phyloP scores from a whole-genome alignment of 352 stramenopile species.

The Globisporangium perplexum region DNA sequence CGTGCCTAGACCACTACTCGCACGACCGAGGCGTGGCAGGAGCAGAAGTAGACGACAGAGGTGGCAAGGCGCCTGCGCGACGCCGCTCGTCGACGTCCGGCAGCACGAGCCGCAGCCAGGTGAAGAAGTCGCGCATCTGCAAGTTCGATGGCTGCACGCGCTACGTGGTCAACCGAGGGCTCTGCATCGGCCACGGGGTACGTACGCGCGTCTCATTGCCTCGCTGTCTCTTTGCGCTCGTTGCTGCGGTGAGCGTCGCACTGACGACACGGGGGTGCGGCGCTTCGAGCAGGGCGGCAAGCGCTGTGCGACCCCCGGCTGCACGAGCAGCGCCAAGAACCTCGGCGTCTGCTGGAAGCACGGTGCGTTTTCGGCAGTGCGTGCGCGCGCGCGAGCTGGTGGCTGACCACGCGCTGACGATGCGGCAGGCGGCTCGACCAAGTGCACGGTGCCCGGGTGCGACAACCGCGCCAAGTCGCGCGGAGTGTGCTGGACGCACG shows the following conservation, averaged over 20 bases:
- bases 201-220: too few species aligned
- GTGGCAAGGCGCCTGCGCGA: background rate
- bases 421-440: conserved; percentile 49
- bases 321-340: conserved; percentile 73
- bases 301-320: conserved; percentile 51
- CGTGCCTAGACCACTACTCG: background rate
- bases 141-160: conserved; percentile 70
- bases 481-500: conserved; percentile 76
- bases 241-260: background rate
- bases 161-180: conserved; percentile 69
- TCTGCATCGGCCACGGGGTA: conserved; percentile 70
- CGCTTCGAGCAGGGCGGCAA: conserved; percentile 45
- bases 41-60: background rate
- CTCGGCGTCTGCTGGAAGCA: conserved; percentile 75
- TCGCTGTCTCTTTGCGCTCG: background rate
- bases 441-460: conserved; percentile 59
- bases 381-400: background rate
- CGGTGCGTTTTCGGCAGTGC: conserved; percentile 22
- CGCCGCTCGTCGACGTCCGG: background rate
- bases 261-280: background rate
- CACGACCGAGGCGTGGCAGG: background rate
- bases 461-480: conserved; percentile 73
- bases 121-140: conserved; percentile 74
- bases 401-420: background rate
- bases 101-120: conserved; percentile 6